These are phyloP conservation scores for Candida awuae DNA, from an alignment of 805 yeast species.

Conservation along the genomic window DNA sequence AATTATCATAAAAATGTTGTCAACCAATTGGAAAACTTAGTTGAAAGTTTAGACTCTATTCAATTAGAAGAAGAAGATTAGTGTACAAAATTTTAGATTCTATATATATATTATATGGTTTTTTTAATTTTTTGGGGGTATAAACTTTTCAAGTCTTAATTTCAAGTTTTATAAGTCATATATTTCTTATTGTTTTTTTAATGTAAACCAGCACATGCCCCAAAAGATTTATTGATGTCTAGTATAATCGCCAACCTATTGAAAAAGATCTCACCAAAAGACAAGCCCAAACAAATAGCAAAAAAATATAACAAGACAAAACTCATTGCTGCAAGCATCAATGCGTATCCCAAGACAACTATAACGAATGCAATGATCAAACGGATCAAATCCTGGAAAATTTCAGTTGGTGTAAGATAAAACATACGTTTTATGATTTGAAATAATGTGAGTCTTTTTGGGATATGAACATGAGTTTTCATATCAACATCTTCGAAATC, in stretches of 20 bases:
- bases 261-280: constrained; percentile 63
- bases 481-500: constrained; percentile 15
- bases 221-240: constrained; percentile 29
- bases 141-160: not conserved
- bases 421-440: constrained; percentile 24
- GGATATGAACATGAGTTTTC: constrained; percentile 4
- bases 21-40: constrained; percentile 37
- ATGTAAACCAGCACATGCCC: constrained; percentile 26
- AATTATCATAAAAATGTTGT: constrained; percentile 52
- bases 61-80: constrained; percentile 43
- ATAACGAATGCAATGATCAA: constrained; percentile 48
- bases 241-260: constrained; percentile 44
- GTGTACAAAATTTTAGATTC: too few species aligned
- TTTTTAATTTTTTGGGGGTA: too few species aligned
- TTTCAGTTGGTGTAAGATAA: constrained; percentile 28
- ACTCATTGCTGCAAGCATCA: constrained; percentile 77
- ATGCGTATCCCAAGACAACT: constrained; percentile 58
- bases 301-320: constrained; percentile 60
- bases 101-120: too few species aligned
- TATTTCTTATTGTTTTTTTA: constrained; percentile 4
- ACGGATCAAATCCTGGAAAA: constrained; percentile 48
- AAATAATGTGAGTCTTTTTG: constrained; percentile 8
- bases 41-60: constrained; percentile 37
- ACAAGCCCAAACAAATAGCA: constrained; percentile 62
- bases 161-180: not conserved